Percentiles rank a stretch among this genome's conserved stretches.
phyloP scores from a whole-genome alignment of 2,329 filamentous ascomycete species.

The Curvularia sp. region DNA sequence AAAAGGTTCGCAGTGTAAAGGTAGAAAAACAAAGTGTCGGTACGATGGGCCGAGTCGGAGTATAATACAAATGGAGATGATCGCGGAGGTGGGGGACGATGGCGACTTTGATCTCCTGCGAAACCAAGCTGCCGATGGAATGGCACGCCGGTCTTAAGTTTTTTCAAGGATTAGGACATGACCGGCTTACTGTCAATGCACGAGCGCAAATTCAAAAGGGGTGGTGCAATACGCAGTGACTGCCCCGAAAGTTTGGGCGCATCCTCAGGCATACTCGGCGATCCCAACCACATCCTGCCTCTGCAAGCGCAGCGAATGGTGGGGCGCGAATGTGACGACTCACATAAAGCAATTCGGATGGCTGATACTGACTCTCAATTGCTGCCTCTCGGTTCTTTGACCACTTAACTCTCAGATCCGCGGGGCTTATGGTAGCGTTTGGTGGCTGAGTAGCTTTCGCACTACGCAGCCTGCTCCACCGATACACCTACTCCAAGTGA shows the following conservation, averaged over 20 bases:
- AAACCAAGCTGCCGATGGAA: background rate
- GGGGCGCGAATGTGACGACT: slow-evolving; percentile 8
- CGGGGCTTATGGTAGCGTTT: background rate
- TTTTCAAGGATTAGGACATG: slow-evolving; percentile 11
- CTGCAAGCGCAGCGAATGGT: slow-evolving; percentile 2
- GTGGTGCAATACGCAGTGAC: slow-evolving; percentile 9
- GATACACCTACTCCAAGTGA: background rate
- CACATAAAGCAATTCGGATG: background rate
- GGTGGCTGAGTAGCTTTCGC: slow-evolving; percentile 4
- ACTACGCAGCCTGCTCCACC: slow-evolving; percentile 2
- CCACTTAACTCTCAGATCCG: background rate
- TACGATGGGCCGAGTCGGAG: background rate
- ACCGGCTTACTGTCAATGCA: slow-evolving; percentile 12
- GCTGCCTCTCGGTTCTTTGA: slow-evolving; percentile 1
- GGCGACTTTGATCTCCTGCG: background rate
- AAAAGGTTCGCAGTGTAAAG: background rate
- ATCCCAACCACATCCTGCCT: slow-evolving; percentile 5
- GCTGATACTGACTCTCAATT: slow-evolving; percentile 8
- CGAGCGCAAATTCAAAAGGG: slow-evolving; percentile 5
- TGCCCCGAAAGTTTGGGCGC: slow-evolving; percentile 13
- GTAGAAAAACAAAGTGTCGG: background rate
- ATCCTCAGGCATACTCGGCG: slow-evolving; percentile 11
- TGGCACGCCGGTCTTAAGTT: slow-evolving; percentile 10
- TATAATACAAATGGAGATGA: background rate
- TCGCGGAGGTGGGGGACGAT: background rate